Base-by-base conservation (phyloP, 164 flowering plant genomes). In the Macadamia integrifolia region DNA sequence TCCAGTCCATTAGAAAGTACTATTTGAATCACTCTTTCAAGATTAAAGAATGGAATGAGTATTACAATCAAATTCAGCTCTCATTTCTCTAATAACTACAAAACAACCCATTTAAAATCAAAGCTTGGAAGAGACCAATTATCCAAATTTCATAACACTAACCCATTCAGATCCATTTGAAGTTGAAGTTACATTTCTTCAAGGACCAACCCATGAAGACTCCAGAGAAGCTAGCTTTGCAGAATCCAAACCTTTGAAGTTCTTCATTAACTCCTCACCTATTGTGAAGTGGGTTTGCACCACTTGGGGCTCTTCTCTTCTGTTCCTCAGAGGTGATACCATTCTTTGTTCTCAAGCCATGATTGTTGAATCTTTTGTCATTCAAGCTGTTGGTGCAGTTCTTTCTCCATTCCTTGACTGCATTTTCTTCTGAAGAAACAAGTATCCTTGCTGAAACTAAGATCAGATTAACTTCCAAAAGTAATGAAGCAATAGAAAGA, bases 271-370 rank as follows among this genome's bases (percentile, higher is more conserved):
- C 5, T 35, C 40, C 9, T 71, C 69, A 66, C 42, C 65, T 30
- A 42, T 71, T 71, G 59, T 71, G 74, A 71, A 71, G 74, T 46
- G 60, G 69, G 31, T 53, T 71, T 9, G 74, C 74, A 3, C 74
- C 74, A 18, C 30, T 23, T 1, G 74, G 69, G 5, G 74, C 52
- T 12, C 60, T 40, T 53, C 74, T 71, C 65, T 71, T 71, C 69
- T 71, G 60, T 42, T 71, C 74, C 58, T 58, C 18, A 57, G 44
- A 49, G 52, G 56, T 58, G 52, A 58, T 29, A 57, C 14, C 57
- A n/a, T 30, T 46, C 48, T 14, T 30, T 29, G 13, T 23, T 61
- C 48, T 69, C 58, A 60, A 60, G 64, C 71, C 71, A 62, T 69
- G 60, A 49, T 12, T 55, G 59, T 6, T 12, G 43, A 55, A 40